Conservation (phyloP, 306 rosid species). For the Cucumis melo region DNA sequence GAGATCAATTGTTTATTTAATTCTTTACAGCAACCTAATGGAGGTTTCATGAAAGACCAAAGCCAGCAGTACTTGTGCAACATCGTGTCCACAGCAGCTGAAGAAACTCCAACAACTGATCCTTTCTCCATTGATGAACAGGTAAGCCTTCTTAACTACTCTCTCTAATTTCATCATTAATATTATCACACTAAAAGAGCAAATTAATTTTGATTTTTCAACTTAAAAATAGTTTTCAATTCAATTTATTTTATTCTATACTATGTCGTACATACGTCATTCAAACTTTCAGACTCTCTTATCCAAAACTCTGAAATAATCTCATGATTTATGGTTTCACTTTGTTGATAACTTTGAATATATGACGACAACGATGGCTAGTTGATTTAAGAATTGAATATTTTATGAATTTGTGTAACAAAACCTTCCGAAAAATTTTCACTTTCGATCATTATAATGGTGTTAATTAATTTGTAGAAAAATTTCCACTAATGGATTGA, state of each 20-base stretch:
- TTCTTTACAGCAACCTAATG: not conserved
- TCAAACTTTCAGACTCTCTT: not conserved
- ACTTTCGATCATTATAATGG: no score
- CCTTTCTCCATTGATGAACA: constrained; percentile 1
- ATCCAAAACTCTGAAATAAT: not conserved
- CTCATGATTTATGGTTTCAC: not conserved
- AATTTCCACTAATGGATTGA: no score
- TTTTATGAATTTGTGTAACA: no score
- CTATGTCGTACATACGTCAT: no score
- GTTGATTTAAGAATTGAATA: no score
- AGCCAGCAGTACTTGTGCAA: not conserved
- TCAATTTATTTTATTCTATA: no score
- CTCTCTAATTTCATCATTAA: not conserved
- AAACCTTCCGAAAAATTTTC: no score
- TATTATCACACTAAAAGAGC: not conserved
- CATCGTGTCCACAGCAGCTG: not conserved
- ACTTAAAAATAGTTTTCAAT: not conserved
- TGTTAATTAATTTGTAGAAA: no score
- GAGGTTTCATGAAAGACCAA: not conserved
- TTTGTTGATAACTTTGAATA: not conserved
- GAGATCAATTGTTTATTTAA: not conserved
- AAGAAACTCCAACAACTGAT: not conserved
- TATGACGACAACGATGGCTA: no score
- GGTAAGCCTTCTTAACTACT: not conserved
- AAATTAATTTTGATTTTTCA: not conserved